A percentile compares a stretch with the other conserved stretches of the same genome.
Conservation (phyloP, 305 asterid genomes). For the Fraxinus xanthoxyloides region DNA sequence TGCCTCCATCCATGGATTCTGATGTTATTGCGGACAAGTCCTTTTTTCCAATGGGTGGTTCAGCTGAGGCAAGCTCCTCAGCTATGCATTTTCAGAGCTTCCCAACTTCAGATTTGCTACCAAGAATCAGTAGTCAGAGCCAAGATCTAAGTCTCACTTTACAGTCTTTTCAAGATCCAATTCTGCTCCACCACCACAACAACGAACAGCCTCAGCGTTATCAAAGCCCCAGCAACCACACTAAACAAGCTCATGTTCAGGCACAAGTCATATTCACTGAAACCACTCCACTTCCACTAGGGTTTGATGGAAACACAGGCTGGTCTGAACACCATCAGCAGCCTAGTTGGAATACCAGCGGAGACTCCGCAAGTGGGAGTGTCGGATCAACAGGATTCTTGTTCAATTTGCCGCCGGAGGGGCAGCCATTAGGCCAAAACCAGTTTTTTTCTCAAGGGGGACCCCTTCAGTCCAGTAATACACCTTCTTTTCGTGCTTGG, state of each 20-base stretch:
- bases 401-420: conserved; percentile 56
- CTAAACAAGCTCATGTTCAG: conserved; percentile 25
- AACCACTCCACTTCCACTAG: conserved; percentile 40
- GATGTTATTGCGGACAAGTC: conserved; percentile 76
- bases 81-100: conserved; percentile 66
- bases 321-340: conserved; percentile 67
- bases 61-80: conserved; percentile 55
- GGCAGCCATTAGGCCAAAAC: conserved; percentile 56
- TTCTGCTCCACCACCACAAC: conserved; percentile 42
- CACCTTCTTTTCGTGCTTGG: conserved; percentile 97
- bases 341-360: conserved; percentile 51
- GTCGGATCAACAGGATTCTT: conserved; percentile 47
- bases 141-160: conserved; percentile 84
- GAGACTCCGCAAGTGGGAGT: conserved; percentile 31
- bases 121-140: conserved; percentile 42
- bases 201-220: conserved; percentile 36
- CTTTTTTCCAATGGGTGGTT: conserved; percentile 74
- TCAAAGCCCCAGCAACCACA: conserved; percentile 37
- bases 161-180: conserved; percentile 82
- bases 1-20: conserved; percentile 75
- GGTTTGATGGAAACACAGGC: conserved; percentile 46
- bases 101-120: conserved; percentile 42
- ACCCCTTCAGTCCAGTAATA: conserved; percentile 99
- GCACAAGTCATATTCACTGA: conserved; percentile 37
- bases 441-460: conserved; percentile 90